Percentiles rank a stretch among this genome's conserved stretches.
phyloP scores from a whole-genome alignment of 495 filamentous ascomycete genomes.

The Ascobolus immersus region DNA sequence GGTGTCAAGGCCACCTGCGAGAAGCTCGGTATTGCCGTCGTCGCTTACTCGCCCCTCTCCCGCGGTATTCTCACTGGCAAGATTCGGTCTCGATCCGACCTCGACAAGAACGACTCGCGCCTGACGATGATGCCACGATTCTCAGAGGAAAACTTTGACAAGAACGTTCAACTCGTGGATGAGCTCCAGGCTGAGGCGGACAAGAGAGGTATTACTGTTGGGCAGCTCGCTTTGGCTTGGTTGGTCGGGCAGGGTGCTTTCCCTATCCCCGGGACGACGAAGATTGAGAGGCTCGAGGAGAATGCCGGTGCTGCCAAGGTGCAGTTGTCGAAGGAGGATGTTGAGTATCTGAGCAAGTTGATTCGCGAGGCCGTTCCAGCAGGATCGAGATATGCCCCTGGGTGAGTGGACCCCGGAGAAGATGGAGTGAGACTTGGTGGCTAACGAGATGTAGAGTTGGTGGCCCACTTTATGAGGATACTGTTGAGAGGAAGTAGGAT shows the following conservation, averaged over 20 bases:
- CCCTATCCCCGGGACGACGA: conserved; percentile 24
- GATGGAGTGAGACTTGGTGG: too few relatives aligned
- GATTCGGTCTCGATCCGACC: conserved; percentile 21
- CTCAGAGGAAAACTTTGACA: conserved; percentile 23
- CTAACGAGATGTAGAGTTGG: too few relatives aligned
- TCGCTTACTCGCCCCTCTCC: conserved; percentile 38
- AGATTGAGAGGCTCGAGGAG: conserved; percentile 4
- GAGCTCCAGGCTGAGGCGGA: conserved; percentile 22
- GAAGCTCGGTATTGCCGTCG: conserved; percentile 34
- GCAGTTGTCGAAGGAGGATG: conserved; percentile 2
- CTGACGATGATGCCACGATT: conserved; percentile 22
- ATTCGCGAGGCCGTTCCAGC: too few relatives aligned
- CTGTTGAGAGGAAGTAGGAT: too few relatives aligned
- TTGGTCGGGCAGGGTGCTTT: conserved; percentile 33
- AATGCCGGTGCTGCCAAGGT: conserved; percentile 4
- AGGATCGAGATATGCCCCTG: too few relatives aligned
- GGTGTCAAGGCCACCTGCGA: conserved; percentile 28
- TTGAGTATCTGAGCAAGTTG: too few relatives aligned
- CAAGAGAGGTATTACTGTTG: conserved; percentile 22
- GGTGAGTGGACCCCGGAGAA: conserved; percentile 1
- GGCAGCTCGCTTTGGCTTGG: conserved; percentile 33
- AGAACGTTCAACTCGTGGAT: conserved; percentile 25
- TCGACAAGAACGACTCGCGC: conserved; percentile 23
- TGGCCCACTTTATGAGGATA: too few relatives aligned
- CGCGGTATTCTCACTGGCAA: conserved; percentile 29